Conservation (phyloP, 2,329 filamentous ascomycete species). For the Aureobasidium zeae region DNA sequence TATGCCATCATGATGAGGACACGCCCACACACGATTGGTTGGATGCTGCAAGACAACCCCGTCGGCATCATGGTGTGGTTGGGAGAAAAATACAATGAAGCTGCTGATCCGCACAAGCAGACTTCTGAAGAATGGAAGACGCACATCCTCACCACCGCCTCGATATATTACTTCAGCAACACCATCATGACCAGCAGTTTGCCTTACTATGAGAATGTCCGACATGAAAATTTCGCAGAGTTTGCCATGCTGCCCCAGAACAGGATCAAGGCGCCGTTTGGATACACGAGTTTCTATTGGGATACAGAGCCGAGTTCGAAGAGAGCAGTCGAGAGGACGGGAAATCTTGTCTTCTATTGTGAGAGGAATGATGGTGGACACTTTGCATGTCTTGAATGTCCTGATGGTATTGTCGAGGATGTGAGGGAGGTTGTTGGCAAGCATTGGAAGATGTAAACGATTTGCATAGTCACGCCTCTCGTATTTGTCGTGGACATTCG, state of each 20-base stretch:
- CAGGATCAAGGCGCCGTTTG: conserved; percentile 30
- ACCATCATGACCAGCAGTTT: conserved; percentile 32
- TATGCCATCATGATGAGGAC: conserved; percentile 37
- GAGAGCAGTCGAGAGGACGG: conserved; percentile 28
- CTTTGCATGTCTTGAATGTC: conserved; percentile 26
- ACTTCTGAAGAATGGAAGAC: conserved; percentile 27
- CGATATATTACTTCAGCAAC: conserved; percentile 32
- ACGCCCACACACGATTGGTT: conserved; percentile 36
- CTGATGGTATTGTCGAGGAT: conserved; percentile 24
- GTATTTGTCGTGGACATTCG: background rate
- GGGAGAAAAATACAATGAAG: conserved; percentile 37
- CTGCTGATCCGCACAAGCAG: conserved; percentile 30
- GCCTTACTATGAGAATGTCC: conserved; percentile 33
- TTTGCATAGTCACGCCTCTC: no score
- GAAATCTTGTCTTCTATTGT: conserved; percentile 32
- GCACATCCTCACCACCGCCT: conserved; percentile 27
- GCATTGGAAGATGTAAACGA: conserved; percentile 5
- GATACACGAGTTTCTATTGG: conserved; percentile 31
- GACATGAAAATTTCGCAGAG: conserved; percentile 31
- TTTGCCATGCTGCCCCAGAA: conserved; percentile 31
- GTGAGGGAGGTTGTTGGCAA: conserved; percentile 20
- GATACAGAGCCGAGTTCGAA: conserved; percentile 31
- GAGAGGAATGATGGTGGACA: conserved; percentile 24
- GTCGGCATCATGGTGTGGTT: conserved; percentile 38
- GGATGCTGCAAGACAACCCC: conserved; percentile 36